Evolutionary conservation across 2,329 filamentous ascomycete species (phyloP), one percentile per base, ranked within the genome.

Genomic region (Hypomyces perniciosus): DNA sequence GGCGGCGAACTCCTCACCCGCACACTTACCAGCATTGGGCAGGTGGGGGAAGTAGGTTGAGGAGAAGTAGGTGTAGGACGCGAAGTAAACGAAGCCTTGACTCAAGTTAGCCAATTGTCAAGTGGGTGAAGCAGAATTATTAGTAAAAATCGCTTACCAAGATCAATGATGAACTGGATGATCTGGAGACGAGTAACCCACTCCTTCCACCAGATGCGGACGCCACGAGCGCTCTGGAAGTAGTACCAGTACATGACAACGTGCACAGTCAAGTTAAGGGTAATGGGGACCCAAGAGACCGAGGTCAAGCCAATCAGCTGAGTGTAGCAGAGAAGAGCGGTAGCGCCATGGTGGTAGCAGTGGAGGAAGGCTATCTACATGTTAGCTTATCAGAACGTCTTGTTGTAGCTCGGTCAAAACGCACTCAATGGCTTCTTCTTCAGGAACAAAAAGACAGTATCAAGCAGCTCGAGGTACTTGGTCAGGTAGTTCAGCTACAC

Each of bases 161-260:
- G 86, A 72, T 96, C 92, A 70, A 97, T 92, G 69, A 97, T 81
- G 75, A 97, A 97, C 71, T 97, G 92, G 64, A 88, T 83, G 72
- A 97, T 97, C 75, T 97, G 92, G 66, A 96, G 86, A 67, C 91
- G 88, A 62, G 92, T 97, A 68, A 97, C 95, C 86, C 92, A 97
- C 76, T 96, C 90, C 86, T 97, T 97, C 92, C 92, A 97, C 91
- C 91, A 96, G 74, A 96, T 93, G 65, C 85, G 86, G 71, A 97
- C 83, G 61, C 93, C 93, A 62, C 92, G 90, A 50, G 92, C 91
- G 66, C 89, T 92, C 80, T 97, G 92, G 85, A 97, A 97, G 83
- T 97, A 97, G 84, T 97, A 97, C 91, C 91, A 96, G 85, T 97
- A 97, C 92, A 97, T 97, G 68, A 96, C 88, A 53, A 97, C 92